Conservation (phyloP, 2,329 filamentous ascomycete species). For the Coniochaeta pulveracea region DNA sequence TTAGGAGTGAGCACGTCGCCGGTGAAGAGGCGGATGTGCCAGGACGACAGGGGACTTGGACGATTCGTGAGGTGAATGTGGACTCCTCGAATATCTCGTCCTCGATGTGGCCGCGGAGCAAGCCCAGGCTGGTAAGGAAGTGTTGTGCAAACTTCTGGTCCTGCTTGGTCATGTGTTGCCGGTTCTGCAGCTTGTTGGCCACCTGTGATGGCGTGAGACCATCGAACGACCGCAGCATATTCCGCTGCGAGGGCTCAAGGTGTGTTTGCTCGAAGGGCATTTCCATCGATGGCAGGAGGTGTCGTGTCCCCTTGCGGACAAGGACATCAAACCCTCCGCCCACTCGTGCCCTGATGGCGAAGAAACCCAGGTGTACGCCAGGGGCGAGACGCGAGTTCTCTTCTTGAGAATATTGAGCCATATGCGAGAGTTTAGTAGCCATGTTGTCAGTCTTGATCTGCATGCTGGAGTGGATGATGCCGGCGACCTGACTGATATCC, state of each 20-base stretch:
- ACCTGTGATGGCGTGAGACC: conserved; percentile 27
- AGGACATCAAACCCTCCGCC: conserved; percentile 52
- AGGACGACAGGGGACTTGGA: conserved; percentile 24
- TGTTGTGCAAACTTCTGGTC: conserved; percentile 10
- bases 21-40: background rate
- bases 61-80: conserved; percentile 23
- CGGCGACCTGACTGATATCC: conserved; percentile 53
- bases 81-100: conserved; percentile 30
- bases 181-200: conserved; percentile 24
- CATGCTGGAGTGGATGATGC: conserved; percentile 60
- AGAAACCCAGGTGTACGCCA: conserved; percentile 47
- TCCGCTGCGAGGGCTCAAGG: conserved; percentile 42
- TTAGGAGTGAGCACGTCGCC: conserved; percentile 27
- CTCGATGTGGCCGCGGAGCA: conserved; percentile 24
- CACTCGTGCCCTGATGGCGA: conserved; percentile 41
- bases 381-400: conserved; percentile 33
- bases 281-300: conserved; percentile 48
- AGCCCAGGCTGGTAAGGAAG: conserved; percentile 20
- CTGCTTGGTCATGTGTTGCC: conserved; percentile 11
- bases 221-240: conserved; percentile 40
- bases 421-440: conserved; percentile 46
- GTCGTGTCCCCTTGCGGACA: conserved; percentile 41
- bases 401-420: conserved; percentile 45
- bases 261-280: conserved; percentile 39
- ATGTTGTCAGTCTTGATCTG: conserved; percentile 59